A percentile compares a stretch with the other conserved stretches of the same genome.
These are phyloP conservation scores for Leishmania tarentolae DNA, from an alignment of 208 protist species.

Conservation along the genomic window DNA sequence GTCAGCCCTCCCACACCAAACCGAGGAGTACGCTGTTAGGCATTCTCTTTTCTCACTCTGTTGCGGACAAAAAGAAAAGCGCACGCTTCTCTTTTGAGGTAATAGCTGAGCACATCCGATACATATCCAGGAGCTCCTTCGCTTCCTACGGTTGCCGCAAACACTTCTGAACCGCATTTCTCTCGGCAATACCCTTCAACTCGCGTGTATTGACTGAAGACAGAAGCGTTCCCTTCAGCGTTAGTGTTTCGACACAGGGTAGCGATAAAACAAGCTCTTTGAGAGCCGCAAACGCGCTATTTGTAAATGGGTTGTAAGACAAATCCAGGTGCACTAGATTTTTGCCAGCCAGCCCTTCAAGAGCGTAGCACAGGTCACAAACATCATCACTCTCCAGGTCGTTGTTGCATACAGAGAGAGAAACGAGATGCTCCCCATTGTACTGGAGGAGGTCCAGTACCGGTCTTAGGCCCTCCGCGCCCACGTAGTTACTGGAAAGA, in stretches of 20 bases:
- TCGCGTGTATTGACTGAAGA: background rate
- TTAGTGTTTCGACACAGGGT: constrained; percentile 18
- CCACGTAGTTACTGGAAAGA: constrained; percentile 62
- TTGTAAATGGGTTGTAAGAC: constrained; percentile 52
- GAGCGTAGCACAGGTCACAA: constrained; percentile 23
- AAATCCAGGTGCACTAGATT: constrained; percentile 40
- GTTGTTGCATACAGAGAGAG: constrained; percentile 52
- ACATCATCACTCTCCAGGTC: constrained; percentile 58
- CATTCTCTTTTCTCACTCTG: background rate
- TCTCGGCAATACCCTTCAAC: background rate
- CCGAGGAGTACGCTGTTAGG: background rate
- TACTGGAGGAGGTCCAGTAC: constrained; percentile 38
- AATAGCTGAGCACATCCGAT: background rate
- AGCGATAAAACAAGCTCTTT: constrained; percentile 23
- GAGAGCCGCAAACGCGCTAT: constrained; percentile 18
- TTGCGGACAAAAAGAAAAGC: background rate
- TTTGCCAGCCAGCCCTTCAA: constrained; percentile 25
- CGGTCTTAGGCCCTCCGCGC: constrained; percentile 47
- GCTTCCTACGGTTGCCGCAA: background rate
- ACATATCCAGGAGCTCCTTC: background rate
- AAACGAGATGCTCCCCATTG: constrained; percentile 34
- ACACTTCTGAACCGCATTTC: background rate
- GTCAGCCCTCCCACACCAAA: background rate
- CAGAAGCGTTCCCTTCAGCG: constrained; percentile 32
- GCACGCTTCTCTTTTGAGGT: background rate